Base-by-base conservation (phyloP, 1,139 yeast species). In the Lodderomyces pseudojiufengensis region DNA sequence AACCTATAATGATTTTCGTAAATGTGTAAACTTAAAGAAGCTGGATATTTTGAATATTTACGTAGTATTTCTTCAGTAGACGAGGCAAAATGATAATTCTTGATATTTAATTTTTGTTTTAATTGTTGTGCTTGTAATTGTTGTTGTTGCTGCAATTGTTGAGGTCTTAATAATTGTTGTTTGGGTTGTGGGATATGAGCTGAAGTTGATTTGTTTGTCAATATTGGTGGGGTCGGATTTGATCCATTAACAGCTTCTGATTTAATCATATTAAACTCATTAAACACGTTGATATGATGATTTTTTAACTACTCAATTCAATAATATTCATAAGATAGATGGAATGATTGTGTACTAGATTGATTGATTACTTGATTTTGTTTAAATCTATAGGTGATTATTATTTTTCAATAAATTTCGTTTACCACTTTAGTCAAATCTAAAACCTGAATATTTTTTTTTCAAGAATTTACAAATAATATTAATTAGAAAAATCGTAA, bases 1-100 rank as follows among this genome's bases (percentile, higher is more conserved):
- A 84, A 87, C 43, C 94, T 73, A 55, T 80, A 92, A 58, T 90
- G 95, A 34, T 86, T 85, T 48, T 86, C 95, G 58, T 84, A 90
- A 26, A 92, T 87, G 52, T 92, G 97, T 48, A 92, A 79, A 43
- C 82, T 94, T 41, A 92, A 59, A 31, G 95, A 84, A 9, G 97
- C 85, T 5, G 94, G 86, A 44, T 76, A 78, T 42, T 79, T 78
- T 42, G 83, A 80, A 54, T 81, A 88, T 54, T 88, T 90, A 42
- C 77, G 74, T 47, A 92, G 62, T n/a, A 92, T 71, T 33, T 82
- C 85, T 43, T 78, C 84, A 9, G 85, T 64, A 4, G 90, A 79
- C 47, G 84, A 85, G 10, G 84, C 79, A 52, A 82, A 83, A 33
- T 77, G 73, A 49, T 74, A 78, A 22, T 53, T 59, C 31, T 55